Percentiles rank a stretch among this genome's conserved stretches.
Evolutionary conservation across 202 grass and related monocot species (phyloP).

Genomic region (Digitaria exilis): DNA sequence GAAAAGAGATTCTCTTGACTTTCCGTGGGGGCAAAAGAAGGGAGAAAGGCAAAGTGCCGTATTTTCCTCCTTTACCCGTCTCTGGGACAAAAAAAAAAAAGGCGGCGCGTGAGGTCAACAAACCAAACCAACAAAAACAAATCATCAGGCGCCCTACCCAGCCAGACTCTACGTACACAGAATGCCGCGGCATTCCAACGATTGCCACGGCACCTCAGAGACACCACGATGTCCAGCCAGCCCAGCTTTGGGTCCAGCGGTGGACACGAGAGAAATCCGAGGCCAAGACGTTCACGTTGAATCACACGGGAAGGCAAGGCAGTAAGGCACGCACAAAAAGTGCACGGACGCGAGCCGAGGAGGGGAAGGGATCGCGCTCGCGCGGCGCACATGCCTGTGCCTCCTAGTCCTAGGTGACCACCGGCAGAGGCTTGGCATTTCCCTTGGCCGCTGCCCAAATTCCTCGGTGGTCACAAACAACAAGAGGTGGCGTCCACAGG

Average conservation of each 20-base stretch:
- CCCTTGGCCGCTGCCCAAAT: slow-evolving; percentile 10
- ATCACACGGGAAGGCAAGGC: too few species aligned
- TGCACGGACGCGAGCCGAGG: neutral
- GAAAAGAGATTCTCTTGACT: neutral
- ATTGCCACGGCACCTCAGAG: neutral
- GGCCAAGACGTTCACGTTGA: neutral
- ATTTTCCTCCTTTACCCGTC: neutral
- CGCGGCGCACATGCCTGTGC: slow-evolving; percentile 20
- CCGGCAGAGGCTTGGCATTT: neutral
- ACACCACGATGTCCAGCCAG: too few species aligned
- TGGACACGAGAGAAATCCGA: neutral
- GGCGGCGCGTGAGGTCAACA: neutral
- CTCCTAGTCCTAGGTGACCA: neutral
- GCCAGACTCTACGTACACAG: neutral
- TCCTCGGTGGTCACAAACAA: slow-evolving; percentile 24
- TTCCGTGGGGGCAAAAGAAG: neutral
- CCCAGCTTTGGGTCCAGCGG: neutral
- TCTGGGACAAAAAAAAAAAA: neutral
- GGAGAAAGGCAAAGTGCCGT: neutral
- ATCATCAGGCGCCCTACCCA: neutral
- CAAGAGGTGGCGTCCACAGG: neutral
- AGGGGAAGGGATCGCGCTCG: too few species aligned
- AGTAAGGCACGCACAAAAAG: too few species aligned
- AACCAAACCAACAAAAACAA: neutral
- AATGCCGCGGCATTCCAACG: neutral